phyloP scores from a whole-genome alignment of 208 protist species.

The Leptomonas pyrrhocoris region DNA sequence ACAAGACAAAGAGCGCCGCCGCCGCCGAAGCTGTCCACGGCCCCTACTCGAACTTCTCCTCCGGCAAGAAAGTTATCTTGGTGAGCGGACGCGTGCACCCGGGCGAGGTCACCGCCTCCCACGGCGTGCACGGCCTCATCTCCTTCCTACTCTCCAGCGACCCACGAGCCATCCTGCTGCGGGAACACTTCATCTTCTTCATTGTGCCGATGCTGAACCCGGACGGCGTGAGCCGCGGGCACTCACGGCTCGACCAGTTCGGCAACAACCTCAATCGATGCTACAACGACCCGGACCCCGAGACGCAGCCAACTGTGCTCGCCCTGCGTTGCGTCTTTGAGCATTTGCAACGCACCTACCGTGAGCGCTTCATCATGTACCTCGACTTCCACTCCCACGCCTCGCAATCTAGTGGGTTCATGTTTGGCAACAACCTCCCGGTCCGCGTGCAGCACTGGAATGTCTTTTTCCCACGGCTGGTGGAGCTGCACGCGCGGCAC shows the following conservation, averaged over 20 bases:
- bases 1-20: slow-evolving; percentile 14
- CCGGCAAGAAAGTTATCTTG: slow-evolving; percentile 88
- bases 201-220: slow-evolving; percentile 95
- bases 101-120: slow-evolving; percentile 91
- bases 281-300: slow-evolving; percentile 86
- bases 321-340: slow-evolving; percentile 84
- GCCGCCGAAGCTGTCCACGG: slow-evolving; percentile 31
- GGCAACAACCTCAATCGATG: slow-evolving; percentile 95
- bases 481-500: slow-evolving; percentile 73
- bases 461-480: slow-evolving; percentile 73
- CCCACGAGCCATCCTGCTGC: slow-evolving; percentile 57
- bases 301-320: slow-evolving; percentile 80
- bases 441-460: slow-evolving; percentile 86
- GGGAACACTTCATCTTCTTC: slow-evolving; percentile 93
- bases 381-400: slow-evolving; percentile 95
- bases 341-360: slow-evolving; percentile 62
- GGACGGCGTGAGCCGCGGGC: slow-evolving; percentile 93
- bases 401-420: slow-evolving; percentile 87
- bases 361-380: slow-evolving; percentile 85
- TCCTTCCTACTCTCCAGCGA: slow-evolving; percentile 82
- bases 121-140: slow-evolving; percentile 90
- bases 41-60: slow-evolving; percentile 75
- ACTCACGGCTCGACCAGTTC: slow-evolving; percentile 90
- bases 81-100: slow-evolving; percentile 93
- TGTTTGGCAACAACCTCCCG: slow-evolving; percentile 92